Evolutionary conservation across 306 rosid species (phyloP), one percentile per base, ranked within the genome.

Genomic region (Quercus rubra): DNA sequence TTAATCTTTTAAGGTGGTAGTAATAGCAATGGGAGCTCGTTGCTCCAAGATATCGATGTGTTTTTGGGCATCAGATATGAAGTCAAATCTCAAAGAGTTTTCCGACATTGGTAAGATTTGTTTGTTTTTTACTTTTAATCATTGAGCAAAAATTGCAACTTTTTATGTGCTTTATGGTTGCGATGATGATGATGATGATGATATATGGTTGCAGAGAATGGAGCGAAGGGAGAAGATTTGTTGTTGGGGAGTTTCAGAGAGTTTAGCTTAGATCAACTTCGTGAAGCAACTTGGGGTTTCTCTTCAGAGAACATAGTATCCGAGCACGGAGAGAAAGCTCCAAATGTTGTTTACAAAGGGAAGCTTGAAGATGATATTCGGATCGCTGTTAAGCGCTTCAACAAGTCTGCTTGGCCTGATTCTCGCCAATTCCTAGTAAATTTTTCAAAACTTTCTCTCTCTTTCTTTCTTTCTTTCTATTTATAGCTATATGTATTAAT

Each of bases 241-340:
- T 86, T 87, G 68, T 90, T 85, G 80, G 96, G 86, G 72, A 49
- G 54, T 49, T 93, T 93, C 80, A 81, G 76, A 20, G 98, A 96
- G 88, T 96, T 84, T 69, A 96, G 78, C 81, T 87, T 93, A 83
- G 93, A 91, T 84, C 94, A 93, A 69, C 86, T 96, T 5, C 89
- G 86, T 61, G 79, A 84, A 64, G 98, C 98, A 49, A 93, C 99
- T 66, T 87, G 87, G 8, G 99, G 93, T 30, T 96, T 96, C 80
- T 96, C 94, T 83, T 75, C 93, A 2, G 97, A 93, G 75, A 89
- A 89, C 87, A 90, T 96, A 66, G 99, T 96, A 7, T 96, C 99
- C 19, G 99, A 96, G 82, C 99, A 96, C 55, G 99, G 99, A 3
- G 99, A 93, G 88, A 96, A 91, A 80, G 99, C 99, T 88, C 99